Percentiles rank a stretch among this genome's conserved stretches.
These are phyloP conservation scores for Ganoderma multipileum DNA, from an alignment of 1,284 basidiomycete species.

Conservation along the genomic window DNA sequence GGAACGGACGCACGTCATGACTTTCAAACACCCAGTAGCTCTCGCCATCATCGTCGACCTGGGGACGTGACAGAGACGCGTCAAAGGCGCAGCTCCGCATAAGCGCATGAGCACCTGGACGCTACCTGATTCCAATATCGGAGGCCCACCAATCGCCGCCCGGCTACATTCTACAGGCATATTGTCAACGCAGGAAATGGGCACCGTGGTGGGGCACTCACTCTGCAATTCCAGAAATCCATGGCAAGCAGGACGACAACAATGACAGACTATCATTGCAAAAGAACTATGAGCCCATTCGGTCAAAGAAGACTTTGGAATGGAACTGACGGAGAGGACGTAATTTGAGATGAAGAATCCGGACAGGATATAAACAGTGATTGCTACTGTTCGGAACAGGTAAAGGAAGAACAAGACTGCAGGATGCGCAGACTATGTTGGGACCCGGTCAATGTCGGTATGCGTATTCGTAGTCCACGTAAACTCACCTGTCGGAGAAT, in stretches of 20 bases:
- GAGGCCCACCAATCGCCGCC: constrained; percentile 88
- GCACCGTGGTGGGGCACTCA: constrained; percentile 44
- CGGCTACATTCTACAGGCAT: constrained; percentile 86
- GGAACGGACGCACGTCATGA: constrained; percentile 73
- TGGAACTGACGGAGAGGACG: constrained; percentile 78
- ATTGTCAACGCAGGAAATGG: constrained; percentile 8
- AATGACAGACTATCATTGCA: constrained; percentile 72
- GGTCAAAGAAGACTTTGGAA: constrained; percentile 4
- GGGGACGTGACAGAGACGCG: constrained; percentile 24
- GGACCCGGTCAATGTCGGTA: constrained; percentile 6
- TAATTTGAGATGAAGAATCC: constrained; percentile 90
- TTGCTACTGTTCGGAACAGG: constrained; percentile 84
- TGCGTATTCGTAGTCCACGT: neutral
- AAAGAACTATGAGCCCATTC: constrained; percentile 3
- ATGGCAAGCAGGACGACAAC: constrained; percentile 92
- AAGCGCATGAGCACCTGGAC: neutral
- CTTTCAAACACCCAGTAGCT: constrained; percentile 97
- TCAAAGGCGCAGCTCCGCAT: constrained; percentile 4
- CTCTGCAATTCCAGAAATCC: constrained; percentile 97
- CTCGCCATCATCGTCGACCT: constrained; percentile 95
- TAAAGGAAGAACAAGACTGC: constrained; percentile 84
- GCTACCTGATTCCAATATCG: constrained; percentile 94
- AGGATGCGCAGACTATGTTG: constrained; percentile 80
- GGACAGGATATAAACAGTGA: constrained; percentile 88
- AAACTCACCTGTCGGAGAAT: constrained; percentile 72